Evolutionary conservation across 345 rosid genomes (phyloP).

Genomic region (Schrenkiella parvula): DNA sequence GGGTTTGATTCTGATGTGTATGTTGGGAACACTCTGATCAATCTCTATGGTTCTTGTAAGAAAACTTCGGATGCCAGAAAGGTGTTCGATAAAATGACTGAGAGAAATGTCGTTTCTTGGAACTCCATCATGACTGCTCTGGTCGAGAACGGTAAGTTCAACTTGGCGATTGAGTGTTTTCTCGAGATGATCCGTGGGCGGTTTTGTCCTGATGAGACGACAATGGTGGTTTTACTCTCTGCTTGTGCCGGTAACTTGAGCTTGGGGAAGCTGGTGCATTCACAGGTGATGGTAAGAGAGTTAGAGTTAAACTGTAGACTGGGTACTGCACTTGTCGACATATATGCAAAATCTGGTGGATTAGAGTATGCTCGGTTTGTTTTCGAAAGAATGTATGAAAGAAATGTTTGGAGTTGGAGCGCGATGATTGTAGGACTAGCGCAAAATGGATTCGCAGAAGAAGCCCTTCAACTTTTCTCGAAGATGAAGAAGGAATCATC

Average conservation of each 20-base stretch:
- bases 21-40: constrained; percentile 56
- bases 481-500: constrained; percentile 44
- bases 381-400: constrained; percentile 50
- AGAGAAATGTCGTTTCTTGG: constrained; percentile 70
- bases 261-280: constrained; percentile 71
- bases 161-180: constrained; percentile 47
- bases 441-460: constrained; percentile 63
- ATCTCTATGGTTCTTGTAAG: constrained; percentile 66
- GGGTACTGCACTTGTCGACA: constrained; percentile 84
- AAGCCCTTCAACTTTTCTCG: constrained; percentile 52
- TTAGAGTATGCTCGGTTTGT: constrained; percentile 45
- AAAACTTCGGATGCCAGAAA: constrained; percentile 47
- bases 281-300: constrained; percentile 52
- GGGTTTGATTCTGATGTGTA: constrained; percentile 68
- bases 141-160: constrained; percentile 41
- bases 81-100: constrained; percentile 70
- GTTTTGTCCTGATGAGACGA: constrained; percentile 63
- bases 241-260: constrained; percentile 58
- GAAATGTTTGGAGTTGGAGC: constrained; percentile 88
- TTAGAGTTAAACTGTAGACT: constrained; percentile 50
- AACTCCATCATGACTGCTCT: constrained; percentile 66
- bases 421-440: constrained; percentile 90
- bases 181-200: constrained; percentile 43
- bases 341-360: constrained; percentile 72
- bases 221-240: constrained; percentile 67